Percentiles rank a stretch among this genome's conserved stretches.
phyloP scores from a whole-genome alignment of 1,284 basidiomycete genomes.

The Coriolopsis trogii region DNA sequence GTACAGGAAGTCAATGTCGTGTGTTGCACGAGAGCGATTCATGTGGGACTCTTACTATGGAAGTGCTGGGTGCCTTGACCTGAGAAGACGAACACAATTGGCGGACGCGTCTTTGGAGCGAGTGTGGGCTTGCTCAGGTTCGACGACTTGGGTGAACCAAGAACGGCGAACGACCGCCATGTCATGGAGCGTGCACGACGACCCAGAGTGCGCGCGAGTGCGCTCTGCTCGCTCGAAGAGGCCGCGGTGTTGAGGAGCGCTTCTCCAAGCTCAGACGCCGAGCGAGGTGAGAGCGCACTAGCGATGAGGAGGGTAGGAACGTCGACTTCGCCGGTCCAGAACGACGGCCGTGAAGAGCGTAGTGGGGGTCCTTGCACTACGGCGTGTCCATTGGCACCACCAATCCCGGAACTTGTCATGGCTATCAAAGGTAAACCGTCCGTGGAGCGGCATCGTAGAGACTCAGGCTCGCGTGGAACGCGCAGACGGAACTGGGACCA shows the following conservation, averaged over 20 bases:
- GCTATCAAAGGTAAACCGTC: conserved; percentile 36
- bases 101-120: conserved; percentile 27
- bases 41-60: conserved; percentile 31
- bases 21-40: neutral
- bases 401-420: conserved; percentile 46
- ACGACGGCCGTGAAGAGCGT: neutral
- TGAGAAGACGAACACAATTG: conserved; percentile 43
- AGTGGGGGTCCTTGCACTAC: conserved; percentile 39
- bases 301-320: conserved; percentile 35
- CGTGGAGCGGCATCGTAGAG: conserved; percentile 21
- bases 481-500: conserved; percentile 38
- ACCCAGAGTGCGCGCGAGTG: conserved; percentile 24
- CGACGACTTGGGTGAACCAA: neutral
- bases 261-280: conserved; percentile 24
- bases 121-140: conserved; percentile 30
- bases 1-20: neutral
- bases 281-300: conserved; percentile 35
- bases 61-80: conserved; percentile 47
- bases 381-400: conserved; percentile 45
- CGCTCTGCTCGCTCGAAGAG: conserved; percentile 9
- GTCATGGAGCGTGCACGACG: conserved; percentile 38
- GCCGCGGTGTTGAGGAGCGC: conserved; percentile 2
- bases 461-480: conserved; percentile 25
- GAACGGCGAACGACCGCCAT: conserved; percentile 34
- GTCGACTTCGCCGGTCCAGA: neutral